Percentiles rank a stretch among this genome's conserved stretches.
These are phyloP conservation scores for Lepiota venenata DNA, from an alignment of 768 basidiomycete genomes.

Conservation along the genomic window DNA sequence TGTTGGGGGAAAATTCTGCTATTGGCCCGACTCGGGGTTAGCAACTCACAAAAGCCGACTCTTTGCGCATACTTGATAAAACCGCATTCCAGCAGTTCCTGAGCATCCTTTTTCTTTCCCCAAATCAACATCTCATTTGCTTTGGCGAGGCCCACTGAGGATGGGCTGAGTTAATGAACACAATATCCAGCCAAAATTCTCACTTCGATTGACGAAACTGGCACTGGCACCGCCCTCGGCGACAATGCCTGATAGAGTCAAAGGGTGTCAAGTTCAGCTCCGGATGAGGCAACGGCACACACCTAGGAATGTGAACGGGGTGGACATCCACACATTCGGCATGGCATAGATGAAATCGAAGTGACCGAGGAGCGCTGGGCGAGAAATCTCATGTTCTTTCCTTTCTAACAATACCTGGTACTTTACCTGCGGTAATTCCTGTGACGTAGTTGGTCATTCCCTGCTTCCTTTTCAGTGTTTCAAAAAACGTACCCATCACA, in stretches of 20 bases:
- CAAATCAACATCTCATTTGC: constrained; percentile 72
- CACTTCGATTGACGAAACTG: constrained; percentile 64
- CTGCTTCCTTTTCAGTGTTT: background rate
- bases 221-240: constrained; percentile 70
- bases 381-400: background rate
- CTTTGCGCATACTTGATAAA: constrained; percentile 56
- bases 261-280: background rate
- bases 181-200: constrained; percentile 15
- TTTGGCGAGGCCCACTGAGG: constrained; percentile 59
- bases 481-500: constrained; percentile 54
- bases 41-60: background rate
- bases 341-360: constrained; percentile 75
- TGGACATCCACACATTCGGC: constrained; percentile 56
- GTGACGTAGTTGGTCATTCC: constrained; percentile 13
- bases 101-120: constrained; percentile 61
- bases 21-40: constrained; percentile 1
- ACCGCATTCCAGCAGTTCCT: constrained; percentile 55
- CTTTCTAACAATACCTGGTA: background rate
- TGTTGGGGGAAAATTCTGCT: constrained; percentile 62
- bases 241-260: constrained; percentile 45
- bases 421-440: constrained; percentile 66
- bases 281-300: constrained; percentile 4
- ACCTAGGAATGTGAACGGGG: constrained; percentile 70
- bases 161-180: background rate
- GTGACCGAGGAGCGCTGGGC: constrained; percentile 59